Evolutionary conservation across 2,329 filamentous ascomycete genomes (phyloP), one percentile per base, ranked within the genome.

Genomic region (Boeremia lycopersici): DNA sequence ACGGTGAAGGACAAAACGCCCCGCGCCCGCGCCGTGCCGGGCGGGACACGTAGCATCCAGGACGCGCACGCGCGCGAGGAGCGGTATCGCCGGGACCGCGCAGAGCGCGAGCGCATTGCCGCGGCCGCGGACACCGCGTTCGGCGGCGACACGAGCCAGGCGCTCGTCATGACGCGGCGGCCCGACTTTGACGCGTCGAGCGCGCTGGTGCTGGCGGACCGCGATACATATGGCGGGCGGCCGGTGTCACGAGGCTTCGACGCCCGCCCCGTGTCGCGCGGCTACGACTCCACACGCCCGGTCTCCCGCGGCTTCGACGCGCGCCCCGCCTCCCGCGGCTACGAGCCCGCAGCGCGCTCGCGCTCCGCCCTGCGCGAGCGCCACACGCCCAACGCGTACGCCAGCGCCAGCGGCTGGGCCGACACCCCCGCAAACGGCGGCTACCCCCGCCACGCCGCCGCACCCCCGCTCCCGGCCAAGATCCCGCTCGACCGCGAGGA

Each of bases 381-480:
- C 15, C 66, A 74, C 41, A 72, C 69, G 36, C 62, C 68, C 5
- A 69, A 71, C 35, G 64, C 60, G 13, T 75, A 75, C 40, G 31
- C 15, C n/a, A n/a, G n/a, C n/a, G n/a, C n/a, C n/a, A n/a, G n/a
- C n/a, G n/a, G n/a, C n/a, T n/a, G n/a, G n/a, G n/a, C n/a, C n/a
- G n/a, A n/a, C n/a, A n/a, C n/a, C n/a, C n/a, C n/a, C n/a, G n/a
- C n/a, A n/a, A n/a, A n/a, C n/a, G n/a, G n/a, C n/a, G n/a, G n/a
- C n/a, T n/a, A n/a, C n/a, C n/a, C n/a, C n/a, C n/a, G 60, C 17
- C 63, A 65, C 15, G 52, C 58, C 4, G 76, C 72, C 15, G 79
- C 77, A 0, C 88, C 88, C 11, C 84, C 86, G 0, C 82, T 90
- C 43, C 88, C 89, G 3, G 86, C 87, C n/a, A 91, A 91, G 74